Base-by-base conservation (phyloP, 257 asterid species). In the Petunia axillaris region DNA sequence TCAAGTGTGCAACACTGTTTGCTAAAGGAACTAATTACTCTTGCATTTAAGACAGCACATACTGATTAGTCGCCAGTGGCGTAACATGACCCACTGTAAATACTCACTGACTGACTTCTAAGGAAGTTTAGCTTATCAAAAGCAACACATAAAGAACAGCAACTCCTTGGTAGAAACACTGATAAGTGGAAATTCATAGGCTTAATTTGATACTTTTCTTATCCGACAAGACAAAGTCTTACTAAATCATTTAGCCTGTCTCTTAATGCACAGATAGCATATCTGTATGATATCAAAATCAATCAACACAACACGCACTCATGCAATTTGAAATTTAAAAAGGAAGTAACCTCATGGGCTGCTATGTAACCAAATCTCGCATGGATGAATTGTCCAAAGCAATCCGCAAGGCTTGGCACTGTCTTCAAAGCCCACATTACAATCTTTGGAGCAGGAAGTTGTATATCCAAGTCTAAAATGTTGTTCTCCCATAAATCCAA, bases 341-440 rank as follows among this genome's bases (percentile, higher is more conserved):
- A 77, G 4, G 65, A n/a, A 44, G 16, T 43, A 80, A 92, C 98
- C 96, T 86, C 89, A 55, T 62, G 81, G 62, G 77, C 60, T 43
- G 89, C 81, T 37, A 83, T 73, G 83, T 85, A 83, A 83, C 87
- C 83, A 64, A 96, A 90, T 83, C 93, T 92, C 7, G 96, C 80
- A 63, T 87, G 87, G 79, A 93, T 87, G 59, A 96, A 96, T 57
- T 91, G 94, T 62, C 82, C 86, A 76, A 93, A 88, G 89, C 96
- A 90, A 81, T 96, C 94, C 2, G 96, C 91, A 57, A 96, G 94
- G 65, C 85, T 85, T 13, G 99, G 97, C 55, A 91, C 76, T 35
- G 93, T 90, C 83, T 85, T 90, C 90, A 96, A 82, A 7, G 88
- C 95, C 99, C 99, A 96, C 74, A 82, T 41, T 81, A 86, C 90